These are phyloP conservation scores for Lentinula boryana DNA, from an alignment of 768 basidiomycete genomes.

Conservation along the genomic window DNA sequence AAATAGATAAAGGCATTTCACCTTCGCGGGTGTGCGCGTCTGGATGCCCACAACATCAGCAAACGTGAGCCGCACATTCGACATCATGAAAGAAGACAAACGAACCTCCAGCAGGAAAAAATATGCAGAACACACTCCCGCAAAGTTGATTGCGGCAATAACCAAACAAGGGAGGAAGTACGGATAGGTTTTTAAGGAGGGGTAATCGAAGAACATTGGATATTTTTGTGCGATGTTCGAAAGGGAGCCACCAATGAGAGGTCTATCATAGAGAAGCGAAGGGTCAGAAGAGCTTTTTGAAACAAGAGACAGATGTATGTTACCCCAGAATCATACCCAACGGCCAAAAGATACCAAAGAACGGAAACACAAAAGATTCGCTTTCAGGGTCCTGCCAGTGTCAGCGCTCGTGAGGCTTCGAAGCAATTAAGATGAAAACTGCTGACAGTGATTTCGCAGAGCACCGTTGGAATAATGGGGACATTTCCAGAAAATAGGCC, in stretches of 20 bases:
- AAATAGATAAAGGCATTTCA: conserved; percentile 16
- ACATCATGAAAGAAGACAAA: not conserved
- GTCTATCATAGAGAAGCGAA: conserved; percentile 26
- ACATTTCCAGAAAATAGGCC: conserved; percentile 61
- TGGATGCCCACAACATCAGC: not conserved
- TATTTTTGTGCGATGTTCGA: conserved; percentile 50
- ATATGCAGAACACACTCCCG: conserved; percentile 36
- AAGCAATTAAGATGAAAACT: conserved; percentile 16
- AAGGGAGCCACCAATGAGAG: conserved; percentile 56
- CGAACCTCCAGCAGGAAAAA: conserved; percentile 51
- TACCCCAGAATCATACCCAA: conserved; percentile 55
- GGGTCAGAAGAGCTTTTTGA: no score
- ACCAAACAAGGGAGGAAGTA: conserved; percentile 60
- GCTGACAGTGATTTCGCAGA: conserved; percentile 60
- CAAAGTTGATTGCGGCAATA: conserved; percentile 33
- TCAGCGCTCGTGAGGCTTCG: not conserved
- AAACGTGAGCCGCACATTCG: not conserved
- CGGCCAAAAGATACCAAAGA: conserved; percentile 57
- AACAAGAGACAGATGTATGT: not conserved
- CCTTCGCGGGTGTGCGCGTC: conserved; percentile 22
- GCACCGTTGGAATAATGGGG: conserved; percentile 57
- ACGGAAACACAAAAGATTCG: conserved; percentile 50
- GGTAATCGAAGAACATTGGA: conserved; percentile 34
- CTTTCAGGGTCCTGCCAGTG: conserved; percentile 23
- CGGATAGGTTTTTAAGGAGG: conserved; percentile 43